Evolutionary conservation across 176 grass and related monocot genomes (phyloP).

Genomic region (Lolium multiflorum): DNA sequence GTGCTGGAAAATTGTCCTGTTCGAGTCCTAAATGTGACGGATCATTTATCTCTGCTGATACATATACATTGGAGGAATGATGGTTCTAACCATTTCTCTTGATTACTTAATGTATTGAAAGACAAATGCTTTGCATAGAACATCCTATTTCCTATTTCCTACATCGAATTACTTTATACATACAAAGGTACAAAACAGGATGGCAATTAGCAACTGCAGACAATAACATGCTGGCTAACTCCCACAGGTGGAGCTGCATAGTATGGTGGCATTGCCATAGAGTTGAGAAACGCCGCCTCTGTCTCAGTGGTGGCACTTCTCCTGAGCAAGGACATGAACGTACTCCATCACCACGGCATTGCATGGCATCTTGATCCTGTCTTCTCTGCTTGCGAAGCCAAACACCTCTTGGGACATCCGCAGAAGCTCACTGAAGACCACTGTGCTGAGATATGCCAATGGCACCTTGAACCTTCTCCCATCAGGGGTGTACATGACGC

Average conservation of each 20-base stretch:
- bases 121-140: too few relatives aligned
- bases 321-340: too few relatives aligned
- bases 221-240: too few relatives aligned
- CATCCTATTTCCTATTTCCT: background rate
- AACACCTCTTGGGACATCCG: slow-evolving; percentile 41
- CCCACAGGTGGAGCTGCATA: too few relatives aligned
- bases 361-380: slow-evolving; percentile 32
- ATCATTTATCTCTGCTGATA: background rate
- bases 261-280: too few relatives aligned
- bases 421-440: slow-evolving; percentile 41
- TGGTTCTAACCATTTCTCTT: background rate
- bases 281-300: background rate
- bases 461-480: slow-evolving; percentile 58
- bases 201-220: background rate
- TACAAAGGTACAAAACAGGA: background rate
- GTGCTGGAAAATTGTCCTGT: background rate
- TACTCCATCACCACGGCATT: background rate
- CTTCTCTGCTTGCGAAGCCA: background rate
- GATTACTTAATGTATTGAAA: background rate
- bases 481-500: slow-evolving; percentile 52
- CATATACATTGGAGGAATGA: background rate
- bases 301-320: background rate
- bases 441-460: slow-evolving; percentile 44
- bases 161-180: too few relatives aligned
- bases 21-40: background rate